phyloP scores from a whole-genome alignment of 2,329 filamentous ascomycete species.

The Reticulascus tulasneorum region DNA sequence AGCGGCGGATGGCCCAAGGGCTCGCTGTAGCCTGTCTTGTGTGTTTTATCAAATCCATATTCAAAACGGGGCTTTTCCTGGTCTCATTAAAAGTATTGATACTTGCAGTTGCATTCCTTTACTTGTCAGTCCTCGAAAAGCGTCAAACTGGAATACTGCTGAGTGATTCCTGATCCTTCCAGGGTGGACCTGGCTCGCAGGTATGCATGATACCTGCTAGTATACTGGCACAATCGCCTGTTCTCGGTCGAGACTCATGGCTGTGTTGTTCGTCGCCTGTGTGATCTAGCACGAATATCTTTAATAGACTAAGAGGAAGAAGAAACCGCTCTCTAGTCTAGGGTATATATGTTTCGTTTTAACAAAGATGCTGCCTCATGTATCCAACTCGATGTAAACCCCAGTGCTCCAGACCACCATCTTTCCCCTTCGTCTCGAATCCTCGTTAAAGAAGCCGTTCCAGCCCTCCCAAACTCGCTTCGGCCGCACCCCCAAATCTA shows the following conservation, averaged over 20 bases:
- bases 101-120: too few relatives aligned
- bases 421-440: constrained; percentile 51
- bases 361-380: not conserved
- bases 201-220: too few relatives aligned
- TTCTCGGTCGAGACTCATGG: too few relatives aligned
- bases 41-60: not conserved
- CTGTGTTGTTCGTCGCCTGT: too few relatives aligned
- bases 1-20: constrained; percentile 12
- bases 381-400: constrained; percentile 18
- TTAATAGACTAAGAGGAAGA: too few relatives aligned
- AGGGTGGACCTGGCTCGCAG: too few relatives aligned
- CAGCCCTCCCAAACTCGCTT: constrained; percentile 51
- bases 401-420: constrained; percentile 59
- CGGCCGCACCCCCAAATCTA: constrained; percentile 37
- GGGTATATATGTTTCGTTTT: not conserved
- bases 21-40: constrained; percentile 10
- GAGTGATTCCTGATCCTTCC: too few relatives aligned
- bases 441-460: constrained; percentile 62
- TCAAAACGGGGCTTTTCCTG: not conserved
- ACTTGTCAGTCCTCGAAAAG: too few relatives aligned
- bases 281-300: too few relatives aligned
- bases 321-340: not conserved
- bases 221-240: too few relatives aligned
- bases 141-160: too few relatives aligned
- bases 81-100: not conserved